Evolutionary conservation across 2,329 filamentous ascomycete genomes (phyloP).

Genomic region (Aspergillus quadrilineatus): DNA sequence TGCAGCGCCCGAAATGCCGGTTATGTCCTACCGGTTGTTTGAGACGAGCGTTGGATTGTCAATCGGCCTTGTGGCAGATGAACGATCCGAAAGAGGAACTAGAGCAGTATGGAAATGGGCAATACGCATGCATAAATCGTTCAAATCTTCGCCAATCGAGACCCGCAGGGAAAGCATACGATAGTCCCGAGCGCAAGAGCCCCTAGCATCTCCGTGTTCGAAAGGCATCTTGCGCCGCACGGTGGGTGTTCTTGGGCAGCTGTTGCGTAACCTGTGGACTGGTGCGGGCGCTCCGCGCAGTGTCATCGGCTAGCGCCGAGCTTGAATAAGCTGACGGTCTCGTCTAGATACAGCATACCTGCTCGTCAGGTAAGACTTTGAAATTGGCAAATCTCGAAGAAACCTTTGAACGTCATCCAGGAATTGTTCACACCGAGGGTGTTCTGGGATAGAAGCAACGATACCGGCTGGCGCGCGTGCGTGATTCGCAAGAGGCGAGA

Average conservation of each 20-base stretch:
- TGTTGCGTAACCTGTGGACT: constrained; percentile 25
- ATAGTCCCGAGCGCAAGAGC: constrained; percentile 16
- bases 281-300: constrained; percentile 17
- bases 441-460: not conserved
- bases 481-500: constrained; percentile 9
- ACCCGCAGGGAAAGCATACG: constrained; percentile 16
- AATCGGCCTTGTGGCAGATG: constrained; percentile 6
- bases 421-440: not conserved
- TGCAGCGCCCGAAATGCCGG: constrained; percentile 7
- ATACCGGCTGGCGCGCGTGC: not conserved
- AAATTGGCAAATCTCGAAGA: constrained; percentile 11
- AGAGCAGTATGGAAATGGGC: constrained; percentile 12
- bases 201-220: constrained; percentile 20
- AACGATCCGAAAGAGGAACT: constrained; percentile 6
- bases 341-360: not conserved
- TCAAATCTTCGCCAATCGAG: constrained; percentile 12
- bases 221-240: constrained; percentile 17
- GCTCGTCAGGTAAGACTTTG: not conserved
- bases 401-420: not conserved
- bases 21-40: constrained; percentile 5
- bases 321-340: constrained; percentile 12
- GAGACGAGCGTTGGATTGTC: constrained; percentile 12
- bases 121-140: constrained; percentile 14
- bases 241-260: constrained; percentile 15
- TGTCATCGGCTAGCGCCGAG: constrained; percentile 17